Evolutionary conservation across 495 filamentous ascomycete species (phyloP), one percentile per base, ranked within the genome.

Genomic region (Chaetomium fimeti): DNA sequence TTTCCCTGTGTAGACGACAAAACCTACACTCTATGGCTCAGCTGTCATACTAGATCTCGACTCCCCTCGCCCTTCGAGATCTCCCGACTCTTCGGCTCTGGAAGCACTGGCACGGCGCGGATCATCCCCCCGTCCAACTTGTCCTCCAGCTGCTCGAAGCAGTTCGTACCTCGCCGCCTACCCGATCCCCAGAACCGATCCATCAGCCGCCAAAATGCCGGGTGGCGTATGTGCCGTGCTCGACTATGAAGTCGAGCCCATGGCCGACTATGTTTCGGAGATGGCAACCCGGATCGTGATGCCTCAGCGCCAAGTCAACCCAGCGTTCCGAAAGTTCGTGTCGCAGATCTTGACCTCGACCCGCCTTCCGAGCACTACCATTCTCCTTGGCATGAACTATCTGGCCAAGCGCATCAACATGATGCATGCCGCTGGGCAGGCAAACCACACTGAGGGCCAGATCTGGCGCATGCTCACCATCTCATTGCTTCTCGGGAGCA

Each of bases 221-320:
- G 94, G 94, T 79, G 94, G 94, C 69, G 95, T 99, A 45, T 93
- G 94, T 70, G 91, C 91, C 61, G 89, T 95, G 76, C 85, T 99
- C 75, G 95, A 99, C 81, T 99, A 99, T 77, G 94, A 98, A 75
- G 94, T 98, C 87, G 92, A 97, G 68, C 83, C 91, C 75, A 99
- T 98, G 92, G 90, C 92, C 61, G 93, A 97, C 72, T 99, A 96
- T 79, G 94, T 99, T 73, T 88, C 92, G 58, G 90, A 97, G 72
- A 95, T 93, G 87, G 87, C 94, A 58, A 84, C 83, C 69, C 89
- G 89, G 82, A 88, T 92, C 72, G 87, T 93, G 69, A 84, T 87
- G 69, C 87, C 88, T 74, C 86, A 83, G 74, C 76, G 71, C 49
- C 76, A 82, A 64, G 86, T 91, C 59, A 85, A 89, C 57, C 84